phyloP scores from a whole-genome alignment of 192 early-diverging fungal genomes.

The Coemansia sp. region DNA sequence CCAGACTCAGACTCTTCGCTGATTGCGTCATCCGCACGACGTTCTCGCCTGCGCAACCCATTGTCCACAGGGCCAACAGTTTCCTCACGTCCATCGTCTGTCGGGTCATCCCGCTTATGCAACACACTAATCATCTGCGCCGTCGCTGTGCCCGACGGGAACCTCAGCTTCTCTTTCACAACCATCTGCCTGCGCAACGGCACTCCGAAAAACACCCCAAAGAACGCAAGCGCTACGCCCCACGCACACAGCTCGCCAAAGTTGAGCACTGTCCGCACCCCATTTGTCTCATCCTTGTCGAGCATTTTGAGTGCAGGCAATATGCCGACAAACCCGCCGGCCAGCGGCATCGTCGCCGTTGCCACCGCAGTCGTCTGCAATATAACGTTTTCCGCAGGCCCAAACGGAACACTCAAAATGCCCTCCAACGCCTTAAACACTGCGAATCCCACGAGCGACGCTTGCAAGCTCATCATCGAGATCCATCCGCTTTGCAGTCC shows the following conservation, averaged over 20 bases:
- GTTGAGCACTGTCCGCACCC: constrained; percentile 52
- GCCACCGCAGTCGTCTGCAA: constrained; percentile 81
- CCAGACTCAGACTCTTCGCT: not conserved
- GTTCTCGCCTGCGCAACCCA: constrained; percentile 1
- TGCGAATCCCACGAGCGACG: constrained; percentile 72
- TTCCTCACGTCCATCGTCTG: constrained; percentile 19
- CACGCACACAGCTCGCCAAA: constrained; percentile 64
- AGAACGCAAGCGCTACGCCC: constrained; percentile 76
- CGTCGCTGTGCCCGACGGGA: constrained; percentile 84
- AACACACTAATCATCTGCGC: constrained; percentile 79
- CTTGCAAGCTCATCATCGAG: constrained; percentile 74
- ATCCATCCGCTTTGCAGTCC: constrained; percentile 82
- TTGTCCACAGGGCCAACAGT: not conserved
- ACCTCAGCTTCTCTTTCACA: constrained; percentile 74
- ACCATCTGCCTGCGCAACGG: constrained; percentile 76
- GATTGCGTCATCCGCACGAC: not conserved
- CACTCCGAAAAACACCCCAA: constrained; percentile 88
- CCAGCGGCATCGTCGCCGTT: constrained; percentile 80
- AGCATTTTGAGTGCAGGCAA: constrained; percentile 77
- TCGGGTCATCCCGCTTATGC: constrained; percentile 60
- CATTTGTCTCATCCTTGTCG: constrained; percentile 56
- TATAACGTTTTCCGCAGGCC: constrained; percentile 82
- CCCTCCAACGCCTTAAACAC: constrained; percentile 65
- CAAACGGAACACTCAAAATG: constrained; percentile 56
- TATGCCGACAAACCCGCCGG: constrained; percentile 77